phyloP scores from a whole-genome alignment of 768 basidiomycete species.

The Pleurotus eryngii region DNA sequence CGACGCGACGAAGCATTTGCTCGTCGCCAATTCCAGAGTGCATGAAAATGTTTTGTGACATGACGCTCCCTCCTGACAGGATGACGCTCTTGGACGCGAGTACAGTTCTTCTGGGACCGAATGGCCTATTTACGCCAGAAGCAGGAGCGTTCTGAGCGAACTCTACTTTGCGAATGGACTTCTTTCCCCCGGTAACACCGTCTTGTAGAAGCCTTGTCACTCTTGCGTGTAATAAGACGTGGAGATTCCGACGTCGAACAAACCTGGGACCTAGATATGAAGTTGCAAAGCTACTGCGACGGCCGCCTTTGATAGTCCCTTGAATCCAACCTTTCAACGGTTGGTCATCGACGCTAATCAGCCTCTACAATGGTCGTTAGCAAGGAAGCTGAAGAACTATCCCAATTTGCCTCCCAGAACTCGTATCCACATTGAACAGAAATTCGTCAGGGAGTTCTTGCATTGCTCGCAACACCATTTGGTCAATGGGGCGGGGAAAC shows the following conservation, averaged over 20 bases:
- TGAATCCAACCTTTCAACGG: slow-evolving; percentile 17
- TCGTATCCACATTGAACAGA: slow-evolving; percentile 26
- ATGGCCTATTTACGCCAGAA: neutral
- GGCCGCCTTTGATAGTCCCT: slow-evolving; percentile 14
- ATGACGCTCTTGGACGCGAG: slow-evolving; percentile 21
- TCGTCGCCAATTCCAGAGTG: slow-evolving; percentile 24
- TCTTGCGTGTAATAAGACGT: slow-evolving; percentile 18
- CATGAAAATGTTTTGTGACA: slow-evolving; percentile 21
- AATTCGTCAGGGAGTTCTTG: slow-evolving; percentile 17
- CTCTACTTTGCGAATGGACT: slow-evolving; percentile 17
- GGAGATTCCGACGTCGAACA: slow-evolving; percentile 20
- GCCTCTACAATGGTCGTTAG: neutral
- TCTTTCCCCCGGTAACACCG: neutral
- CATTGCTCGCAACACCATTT: slow-evolving; percentile 19
- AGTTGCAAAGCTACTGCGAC: slow-evolving; percentile 20
- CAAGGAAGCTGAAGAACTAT: slow-evolving; percentile 16
- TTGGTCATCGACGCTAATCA: neutral
- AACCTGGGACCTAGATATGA: slow-evolving; percentile 21
- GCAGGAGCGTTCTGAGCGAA: slow-evolving; percentile 10
- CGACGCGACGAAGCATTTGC: slow-evolving; percentile 1
- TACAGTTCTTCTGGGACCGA: neutral
- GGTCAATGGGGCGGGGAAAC: slow-evolving; percentile 16
- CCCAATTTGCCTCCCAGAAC: slow-evolving; percentile 27
- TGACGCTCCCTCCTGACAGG: slow-evolving; percentile 25
- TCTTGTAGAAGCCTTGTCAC: slow-evolving; percentile 13